phyloP scores from a whole-genome alignment of 2,329 filamentous ascomycete genomes.

The Clarireedia homoeocarpa region DNA sequence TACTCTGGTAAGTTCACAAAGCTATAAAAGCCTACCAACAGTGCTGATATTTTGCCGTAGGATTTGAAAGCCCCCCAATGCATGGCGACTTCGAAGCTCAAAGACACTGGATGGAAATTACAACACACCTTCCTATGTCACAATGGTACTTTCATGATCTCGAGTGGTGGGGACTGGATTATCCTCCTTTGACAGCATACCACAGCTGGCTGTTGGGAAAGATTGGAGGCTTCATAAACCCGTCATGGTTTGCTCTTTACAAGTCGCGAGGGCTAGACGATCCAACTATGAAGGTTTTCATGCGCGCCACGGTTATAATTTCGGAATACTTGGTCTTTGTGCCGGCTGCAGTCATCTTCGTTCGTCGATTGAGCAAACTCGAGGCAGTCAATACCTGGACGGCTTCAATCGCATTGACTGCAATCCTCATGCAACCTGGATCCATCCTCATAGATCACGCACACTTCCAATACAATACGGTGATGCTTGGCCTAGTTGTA shows the following conservation, averaged over 20 bases:
- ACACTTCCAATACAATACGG: conserved; percentile 96
- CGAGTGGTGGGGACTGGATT: conserved; percentile 96
- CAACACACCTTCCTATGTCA: conserved; percentile 77
- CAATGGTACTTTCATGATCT: conserved; percentile 98
- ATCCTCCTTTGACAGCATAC: conserved; percentile 94
- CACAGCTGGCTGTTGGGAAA: conserved; percentile 94
- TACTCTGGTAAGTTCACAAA: conserved; percentile 65
- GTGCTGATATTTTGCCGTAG: conserved; percentile 35
- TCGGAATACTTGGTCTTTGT: conserved; percentile 90
- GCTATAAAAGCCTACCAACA: background rate
- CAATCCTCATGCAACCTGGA: conserved; percentile 85
- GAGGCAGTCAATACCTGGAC: conserved; percentile 76
- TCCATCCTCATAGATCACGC: conserved; percentile 91
- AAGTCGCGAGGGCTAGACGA: conserved; percentile 77
- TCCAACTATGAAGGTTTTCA: conserved; percentile 78
- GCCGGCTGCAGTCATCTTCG: conserved; percentile 77
- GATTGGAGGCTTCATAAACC: conserved; percentile 71
- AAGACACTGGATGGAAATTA: conserved; percentile 98
- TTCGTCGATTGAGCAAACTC: conserved; percentile 69
- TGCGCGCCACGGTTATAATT: conserved; percentile 84
- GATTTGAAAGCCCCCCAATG: conserved; percentile 77
- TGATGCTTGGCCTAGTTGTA: conserved; percentile 89
- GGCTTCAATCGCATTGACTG: conserved; percentile 74
- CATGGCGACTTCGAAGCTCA: conserved; percentile 97
- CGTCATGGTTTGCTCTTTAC: conserved; percentile 80